Base-by-base conservation (phyloP, 768 basidiomycete species). In the Lanmaoa rubissima region DNA sequence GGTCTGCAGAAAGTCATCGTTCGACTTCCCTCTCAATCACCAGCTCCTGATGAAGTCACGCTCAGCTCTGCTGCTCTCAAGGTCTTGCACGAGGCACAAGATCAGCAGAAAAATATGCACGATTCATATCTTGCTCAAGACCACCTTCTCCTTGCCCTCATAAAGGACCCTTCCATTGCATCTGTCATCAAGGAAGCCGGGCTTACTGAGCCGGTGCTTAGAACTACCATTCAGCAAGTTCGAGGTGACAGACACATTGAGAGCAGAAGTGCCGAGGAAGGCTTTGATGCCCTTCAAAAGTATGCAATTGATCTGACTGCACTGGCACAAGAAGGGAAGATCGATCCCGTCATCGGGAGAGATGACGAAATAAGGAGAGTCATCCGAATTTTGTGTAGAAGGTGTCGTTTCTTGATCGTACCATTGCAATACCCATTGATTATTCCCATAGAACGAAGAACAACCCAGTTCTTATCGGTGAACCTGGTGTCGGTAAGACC, bases 401-500 rank as follows among this genome's bases (percentile, higher is more conserved):
- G 87, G 85, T 85, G 16, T 17, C 28, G n/a, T 57, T n/a, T 50
- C 26, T 42, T 8, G 1, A 1, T 36, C 24, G 10, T 12, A 12
- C 50, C 24, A 16, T 38, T 8, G 2, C 24, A 19, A 16, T 39
- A 3, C 17, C 5, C 35, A 8, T 60, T 71, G 34, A 74, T 53
- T 3, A 10, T 43, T 35, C 26, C 5, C 2, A n/a, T 47, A 89
- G 95, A 68, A 97, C 94, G 3, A 98, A 98, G 73, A 95, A 94
- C 68, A 97, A 96, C 65, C 94, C 96, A n/a, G 92, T 97, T 40
- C 84, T 98, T 26, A 93, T 98, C 63, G 95, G 94, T 59, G 93
- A 92, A 73, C 91, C 90, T 46, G 90, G 96, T 71, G 94, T 96
- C 24, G 96, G 96, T 5, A 99, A 99, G 76, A 97, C 95, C 1